Evolutionary conservation across 2,329 filamentous ascomycete species (phyloP).

Genomic region (Fusarium sambucinum): DNA sequence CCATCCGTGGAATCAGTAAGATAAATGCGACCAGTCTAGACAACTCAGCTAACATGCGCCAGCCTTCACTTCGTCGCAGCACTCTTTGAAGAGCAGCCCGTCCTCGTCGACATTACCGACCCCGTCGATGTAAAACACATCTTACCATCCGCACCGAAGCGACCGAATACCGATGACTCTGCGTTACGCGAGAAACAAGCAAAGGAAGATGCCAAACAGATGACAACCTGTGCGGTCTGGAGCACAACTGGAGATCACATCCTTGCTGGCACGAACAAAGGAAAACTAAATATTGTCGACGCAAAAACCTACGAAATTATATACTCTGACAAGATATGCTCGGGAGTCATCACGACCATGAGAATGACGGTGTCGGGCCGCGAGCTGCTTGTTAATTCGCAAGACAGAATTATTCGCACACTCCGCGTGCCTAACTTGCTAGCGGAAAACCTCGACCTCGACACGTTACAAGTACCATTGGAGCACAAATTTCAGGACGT

Average conservation of each 20-base stretch:
- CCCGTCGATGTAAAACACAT: slow-evolving; percentile 78
- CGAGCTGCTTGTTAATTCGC: slow-evolving; percentile 90
- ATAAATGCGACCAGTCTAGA: not conserved
- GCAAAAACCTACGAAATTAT: slow-evolving; percentile 83
- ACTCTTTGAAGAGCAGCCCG: slow-evolving; percentile 91
- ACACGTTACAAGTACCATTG: slow-evolving; percentile 88
- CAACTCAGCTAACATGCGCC: slow-evolving; percentile 39
- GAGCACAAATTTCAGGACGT: slow-evolving; percentile 99
- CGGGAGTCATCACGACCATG: slow-evolving; percentile 87
- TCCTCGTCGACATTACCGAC: slow-evolving; percentile 83
- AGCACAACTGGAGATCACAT: slow-evolving; percentile 88
- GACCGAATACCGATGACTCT: slow-evolving; percentile 77
- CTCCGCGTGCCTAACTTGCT: slow-evolving; percentile 86
- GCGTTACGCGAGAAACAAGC: slow-evolving; percentile 83
- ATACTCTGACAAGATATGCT: slow-evolving; percentile 89
- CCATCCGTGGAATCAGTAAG: slow-evolving; percentile 88
- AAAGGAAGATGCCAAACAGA: slow-evolving; percentile 92
- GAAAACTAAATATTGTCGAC: slow-evolving; percentile 95
- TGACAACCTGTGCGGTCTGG: slow-evolving; percentile 93
- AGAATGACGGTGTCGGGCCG: slow-evolving; percentile 84
- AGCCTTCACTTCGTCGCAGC: slow-evolving; percentile 87
- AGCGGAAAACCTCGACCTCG: slow-evolving; percentile 77
- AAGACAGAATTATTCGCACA: slow-evolving; percentile 94
- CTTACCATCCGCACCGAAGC: slow-evolving; percentile 84
- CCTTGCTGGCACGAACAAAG: slow-evolving; percentile 92